Base-by-base conservation (phyloP, 2,329 filamentous ascomycete genomes). In the Amauroascus verrucosus region DNA sequence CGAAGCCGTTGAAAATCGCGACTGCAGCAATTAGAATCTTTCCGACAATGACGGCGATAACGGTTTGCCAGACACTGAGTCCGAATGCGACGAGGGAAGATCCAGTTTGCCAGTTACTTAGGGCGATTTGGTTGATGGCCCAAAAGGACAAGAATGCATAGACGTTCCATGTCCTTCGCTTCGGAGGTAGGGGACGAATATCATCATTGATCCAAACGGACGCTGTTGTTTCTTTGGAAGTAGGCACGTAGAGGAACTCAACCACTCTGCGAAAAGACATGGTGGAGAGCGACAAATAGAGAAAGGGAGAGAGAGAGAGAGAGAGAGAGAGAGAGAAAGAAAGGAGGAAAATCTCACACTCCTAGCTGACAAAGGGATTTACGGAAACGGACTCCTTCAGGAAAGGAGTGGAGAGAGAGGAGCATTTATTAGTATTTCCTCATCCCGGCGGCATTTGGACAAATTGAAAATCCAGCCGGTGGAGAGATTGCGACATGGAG, bases 1-100 rank as follows among this genome's bases (percentile, higher is more conserved):
- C 65, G 24, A 62, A 64, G 43, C 70, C 70, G 37, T 67, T 69
- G 35, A 63, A 55, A 40, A 69, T 65, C 9, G 68, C 65, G 28
- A 72, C 62, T 22, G 62, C 41, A 14, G 65, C 64, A 45, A 64
- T 64, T 53, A 71, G 63, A 49, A 67, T 56, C 57, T 52, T 52
- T 13, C 51, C 54, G 6, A 32, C 38, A 13, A 48, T 30, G 62
- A 61, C 33, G 58, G 61, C 48, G 61, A 58, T 50, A 62, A 57
- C 22, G 60, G 62, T 43, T 59, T 63, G 35, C 62, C 64, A 28
- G 57, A 62, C 53, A 62, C 62, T 63, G 62, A 65, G 55, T 58
- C 61, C 33, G 59, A 63, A 35, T 60, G 62, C 62, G 26, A 65
- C 61, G 33, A 62, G 63, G 60, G 63, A 66, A 51, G 65, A 65